Conservation (phyloP, 164 flowering plant genomes). For the Vitis vinifera region ASM3070453v1 NC_081805.1:25394001-25394500, state of each 20-base stretch:
- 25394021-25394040: too few species aligned
- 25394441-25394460: conserved; percentile 1
- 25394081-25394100: too few species aligned
- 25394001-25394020: too few species aligned
- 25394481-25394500: conserved; percentile 79
- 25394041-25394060: too few species aligned
- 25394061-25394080: too few species aligned
- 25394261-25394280: neutral
- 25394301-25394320: neutral
- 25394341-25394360: neutral
- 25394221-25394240: neutral
- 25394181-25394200: too few species aligned
- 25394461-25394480: conserved; percentile 90
- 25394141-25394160: too few species aligned
- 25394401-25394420: too few species aligned
- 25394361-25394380: neutral
- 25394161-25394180: too few species aligned
- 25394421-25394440: neutral
- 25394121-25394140: too few species aligned
- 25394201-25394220: neutral
- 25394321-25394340: neutral
- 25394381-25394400: too few species aligned
- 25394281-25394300: neutral
- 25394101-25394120: too few species aligned
- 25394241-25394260: neutral